These are phyloP conservation scores for Scedosporium apiospermum DNA, from an alignment of 2,329 filamentous ascomycete species.

Conservation along the genomic window DNA sequence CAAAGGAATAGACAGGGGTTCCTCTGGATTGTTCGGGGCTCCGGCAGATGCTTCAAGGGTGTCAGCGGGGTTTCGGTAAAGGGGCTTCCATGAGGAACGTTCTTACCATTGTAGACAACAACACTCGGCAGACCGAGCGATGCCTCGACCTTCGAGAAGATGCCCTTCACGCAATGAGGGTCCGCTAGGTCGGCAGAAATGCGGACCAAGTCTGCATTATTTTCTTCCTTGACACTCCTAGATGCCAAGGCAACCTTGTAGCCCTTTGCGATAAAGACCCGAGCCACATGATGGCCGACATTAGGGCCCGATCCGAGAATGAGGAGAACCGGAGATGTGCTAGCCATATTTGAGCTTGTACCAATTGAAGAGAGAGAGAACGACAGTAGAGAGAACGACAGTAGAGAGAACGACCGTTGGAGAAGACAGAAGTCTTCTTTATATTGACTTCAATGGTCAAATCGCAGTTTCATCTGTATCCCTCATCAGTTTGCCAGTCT, in stretches of 20 bases:
- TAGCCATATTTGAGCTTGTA: too few relatives aligned
- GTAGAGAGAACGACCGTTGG: too few relatives aligned
- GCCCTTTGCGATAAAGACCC: conserved; percentile 14
- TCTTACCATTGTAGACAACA: conserved; percentile 14
- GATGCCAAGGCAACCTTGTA: conserved; percentile 15
- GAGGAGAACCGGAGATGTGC: conserved; percentile 10
- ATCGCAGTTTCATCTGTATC: too few relatives aligned
- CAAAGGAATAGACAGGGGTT: conserved; percentile 1
- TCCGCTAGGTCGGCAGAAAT: conserved; percentile 27
- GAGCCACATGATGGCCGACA: conserved; percentile 12
- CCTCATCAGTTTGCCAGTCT: too few relatives aligned
- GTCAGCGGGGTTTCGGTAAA: not conserved
- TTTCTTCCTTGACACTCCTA: conserved; percentile 12
- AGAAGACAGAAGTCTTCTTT: too few relatives aligned
- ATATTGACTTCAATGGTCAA: too few relatives aligned
- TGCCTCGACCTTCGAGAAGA: conserved; percentile 12
- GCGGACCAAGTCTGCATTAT: conserved; percentile 17
- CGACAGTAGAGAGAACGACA: too few relatives aligned
- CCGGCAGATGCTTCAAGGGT: conserved; percentile 9
- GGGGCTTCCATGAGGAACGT: not conserved
- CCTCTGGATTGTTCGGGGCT: conserved; percentile 8
- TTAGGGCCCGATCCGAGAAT: conserved; percentile 16
- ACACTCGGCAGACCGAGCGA: conserved; percentile 14
- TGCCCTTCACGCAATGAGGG: conserved; percentile 12
- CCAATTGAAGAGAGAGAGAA: too few relatives aligned